Evolutionary conservation across 2,329 filamentous ascomycete genomes (phyloP), one percentile per base, ranked within the genome.

Genomic region (Hirsutella rhossiliensis): DNA sequence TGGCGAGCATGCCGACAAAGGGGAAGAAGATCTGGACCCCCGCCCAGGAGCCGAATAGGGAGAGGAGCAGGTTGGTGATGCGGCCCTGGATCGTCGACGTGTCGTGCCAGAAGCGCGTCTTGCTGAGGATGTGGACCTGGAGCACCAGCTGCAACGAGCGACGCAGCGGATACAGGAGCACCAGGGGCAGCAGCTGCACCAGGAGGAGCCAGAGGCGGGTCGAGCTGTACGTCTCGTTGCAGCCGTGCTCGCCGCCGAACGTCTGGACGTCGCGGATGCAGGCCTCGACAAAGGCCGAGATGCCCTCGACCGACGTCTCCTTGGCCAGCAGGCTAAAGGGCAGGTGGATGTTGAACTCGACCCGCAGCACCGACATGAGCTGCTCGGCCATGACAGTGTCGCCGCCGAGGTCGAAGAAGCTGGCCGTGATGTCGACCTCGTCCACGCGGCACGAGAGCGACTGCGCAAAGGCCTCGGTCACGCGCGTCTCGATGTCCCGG

Each of bases 281-380:
- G 7, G 47, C 47, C 12, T 67, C 62, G 41, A 72, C 64, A 38
- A 59, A 56, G 2, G 50, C 46, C 40, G 60, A 59, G 30, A 75
- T 57, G 2, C 57, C 62, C 1, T 54, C 56, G 1, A 75, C 64
- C 4, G 65, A 67, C 20, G 69, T 65, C 37, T 67, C 58, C 38
- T 65, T 67, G 56, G 76, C 76, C 5, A 77, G 61, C 11, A 69
- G 54, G 43, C 69, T 68, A 45, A 75, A 71, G 1, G 72, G 67
- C 1, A 77, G 56, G 17, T 67, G 63, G 1, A 73, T 59, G 28
- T 63, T 58, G 47, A 75, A 73, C 41, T 72, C 63, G 23, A 62
- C 62, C 17, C 74, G 65, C 3, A 77, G 61, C 11, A 27, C 34
- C 5, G 42, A n/a, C 31, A 38, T 38, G 15, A 44, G 39, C 31